A percentile compares a stretch with the other conserved stretches of the same genome.
Conservation (phyloP, 306 rosid species). For the Sesbania bispinosa region DNA sequence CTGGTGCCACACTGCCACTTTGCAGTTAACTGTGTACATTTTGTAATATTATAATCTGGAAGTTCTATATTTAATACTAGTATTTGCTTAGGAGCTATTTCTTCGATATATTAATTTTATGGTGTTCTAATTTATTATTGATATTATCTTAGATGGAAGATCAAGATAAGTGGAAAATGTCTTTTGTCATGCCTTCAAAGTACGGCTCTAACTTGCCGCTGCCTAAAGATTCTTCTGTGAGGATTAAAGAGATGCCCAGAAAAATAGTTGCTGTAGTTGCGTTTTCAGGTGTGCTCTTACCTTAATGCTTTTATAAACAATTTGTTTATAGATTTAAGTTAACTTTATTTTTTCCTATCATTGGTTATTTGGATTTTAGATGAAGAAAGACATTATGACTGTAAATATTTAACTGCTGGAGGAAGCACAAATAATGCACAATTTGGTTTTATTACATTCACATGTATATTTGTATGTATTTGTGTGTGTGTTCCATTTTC, state of each 20-base stretch:
- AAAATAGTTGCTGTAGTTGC: slow-evolving; percentile 73
- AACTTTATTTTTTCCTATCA: background rate
- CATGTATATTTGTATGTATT: background rate
- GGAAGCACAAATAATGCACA: slow-evolving; percentile 1
- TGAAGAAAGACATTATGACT: background rate
- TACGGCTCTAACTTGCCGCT: slow-evolving; percentile 71
- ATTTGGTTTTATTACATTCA: slow-evolving; percentile 3
- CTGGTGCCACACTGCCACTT: background rate
- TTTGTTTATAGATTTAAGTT: background rate
- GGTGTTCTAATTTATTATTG: slow-evolving; percentile 18
- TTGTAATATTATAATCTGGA: slow-evolving; percentile 16
- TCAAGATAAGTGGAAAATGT: slow-evolving; percentile 82
- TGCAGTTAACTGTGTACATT: background rate
- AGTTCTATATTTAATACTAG: background rate
- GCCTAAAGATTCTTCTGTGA: slow-evolving; percentile 83
- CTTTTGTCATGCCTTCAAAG: slow-evolving; percentile 88
- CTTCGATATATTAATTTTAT: background rate
- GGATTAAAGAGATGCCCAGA: slow-evolving; percentile 67
- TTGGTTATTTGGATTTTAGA: background rate
- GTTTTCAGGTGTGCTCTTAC: slow-evolving; percentile 73
- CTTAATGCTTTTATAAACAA: slow-evolving; percentile 1
- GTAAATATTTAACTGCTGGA: slow-evolving; percentile 1
- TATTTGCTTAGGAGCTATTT: background rate
- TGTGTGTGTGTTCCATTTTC: background rate
- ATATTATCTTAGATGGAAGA: slow-evolving; percentile 50